Percentiles rank a stretch among this genome's conserved stretches.
Evolutionary conservation across 345 rosid species (phyloP).

Genomic region (Diplotaxis tenuifolia): DNA sequence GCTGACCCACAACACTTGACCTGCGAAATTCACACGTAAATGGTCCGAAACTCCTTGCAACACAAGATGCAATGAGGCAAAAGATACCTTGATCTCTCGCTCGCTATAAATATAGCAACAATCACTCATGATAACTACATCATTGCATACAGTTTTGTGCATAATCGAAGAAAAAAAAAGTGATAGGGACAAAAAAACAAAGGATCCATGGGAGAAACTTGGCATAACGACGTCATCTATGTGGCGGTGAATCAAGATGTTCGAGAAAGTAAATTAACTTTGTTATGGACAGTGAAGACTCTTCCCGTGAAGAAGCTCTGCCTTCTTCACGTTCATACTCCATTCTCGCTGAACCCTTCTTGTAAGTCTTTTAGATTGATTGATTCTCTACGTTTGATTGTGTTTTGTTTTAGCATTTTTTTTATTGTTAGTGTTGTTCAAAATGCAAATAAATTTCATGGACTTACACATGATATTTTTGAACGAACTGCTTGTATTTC

Average conservation of each 20-base stretch:
- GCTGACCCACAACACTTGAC: slow-evolving; percentile 18
- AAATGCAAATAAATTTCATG: not conserved
- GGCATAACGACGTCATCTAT: slow-evolving; percentile 38
- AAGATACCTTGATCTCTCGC: not conserved
- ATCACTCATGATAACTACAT: not conserved
- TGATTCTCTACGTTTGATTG: not conserved
- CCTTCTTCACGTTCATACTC: slow-evolving; percentile 50
- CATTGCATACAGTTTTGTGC: not conserved
- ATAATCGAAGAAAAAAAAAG: not conserved
- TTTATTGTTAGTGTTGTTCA: not conserved
- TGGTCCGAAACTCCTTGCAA: slow-evolving; percentile 22
- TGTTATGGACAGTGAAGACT: slow-evolving; percentile 47
- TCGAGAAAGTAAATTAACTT: slow-evolving; percentile 44
- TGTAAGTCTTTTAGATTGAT: slow-evolving; percentile 18
- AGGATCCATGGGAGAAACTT: slow-evolving; percentile 24
- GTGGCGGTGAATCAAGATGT: slow-evolving; percentile 58
- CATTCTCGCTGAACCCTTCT: slow-evolving; percentile 31
- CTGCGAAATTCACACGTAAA: slow-evolving; percentile 4
- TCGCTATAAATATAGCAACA: not conserved
- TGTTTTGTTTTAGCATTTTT: not conserved
- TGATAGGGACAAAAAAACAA: no score
- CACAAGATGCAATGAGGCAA: not conserved
- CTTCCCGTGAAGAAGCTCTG: slow-evolving; percentile 38
- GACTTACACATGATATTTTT: not conserved
- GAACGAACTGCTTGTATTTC: not conserved